A percentile compares a stretch with the other conserved stretches of the same genome.
phyloP scores from a whole-genome alignment of 2,329 filamentous ascomycete species.

The Didymella exigua region DNA sequence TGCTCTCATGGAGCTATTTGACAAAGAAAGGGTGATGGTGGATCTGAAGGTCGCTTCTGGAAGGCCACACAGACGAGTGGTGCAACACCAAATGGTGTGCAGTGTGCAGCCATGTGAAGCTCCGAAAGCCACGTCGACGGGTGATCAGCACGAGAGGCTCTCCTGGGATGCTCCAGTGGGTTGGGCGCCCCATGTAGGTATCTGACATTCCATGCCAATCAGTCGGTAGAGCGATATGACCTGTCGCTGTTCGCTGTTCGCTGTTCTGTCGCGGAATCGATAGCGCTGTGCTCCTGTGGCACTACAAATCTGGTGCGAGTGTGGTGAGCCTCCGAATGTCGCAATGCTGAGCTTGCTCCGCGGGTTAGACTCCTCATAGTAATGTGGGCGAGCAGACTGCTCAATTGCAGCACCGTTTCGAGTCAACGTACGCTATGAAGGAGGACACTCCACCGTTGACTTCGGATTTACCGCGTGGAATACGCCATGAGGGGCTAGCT shows the following conservation, averaged over 20 bases:
- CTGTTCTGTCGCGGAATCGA: slow-evolving; percentile 27
- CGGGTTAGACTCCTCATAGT: background rate
- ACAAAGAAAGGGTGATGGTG: slow-evolving; percentile 3
- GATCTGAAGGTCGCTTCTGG: slow-evolving; percentile 32
- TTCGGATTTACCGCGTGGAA: slow-evolving; percentile 14
- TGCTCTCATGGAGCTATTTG: background rate
- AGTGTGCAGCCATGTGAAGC: slow-evolving; percentile 29
- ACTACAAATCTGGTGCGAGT: slow-evolving; percentile 18
- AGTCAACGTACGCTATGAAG: slow-evolving; percentile 7
- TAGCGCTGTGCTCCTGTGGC: slow-evolving; percentile 31
- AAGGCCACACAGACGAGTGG: slow-evolving; percentile 25
- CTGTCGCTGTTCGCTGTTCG: slow-evolving; percentile 27
- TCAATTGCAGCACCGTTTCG: slow-evolving; percentile 2
- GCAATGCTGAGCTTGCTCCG: background rate
- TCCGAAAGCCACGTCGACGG: slow-evolving; percentile 44
- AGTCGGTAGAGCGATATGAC: slow-evolving; percentile 23
- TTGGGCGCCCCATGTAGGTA: slow-evolving; percentile 27
- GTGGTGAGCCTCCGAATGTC: slow-evolving; percentile 6
- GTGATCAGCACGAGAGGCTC: slow-evolving; percentile 41
- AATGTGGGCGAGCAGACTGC: slow-evolving; percentile 2
- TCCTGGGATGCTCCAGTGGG: slow-evolving; percentile 36
- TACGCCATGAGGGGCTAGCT: slow-evolving; percentile 4
- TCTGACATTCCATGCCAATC: slow-evolving; percentile 24
- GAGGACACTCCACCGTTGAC: background rate
- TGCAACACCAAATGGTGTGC: slow-evolving; percentile 21